Evolutionary conservation across 495 filamentous ascomycete genomes (phyloP), one percentile per base, ranked within the genome.

Genomic region (Penicillium bialowiezense): DNA sequence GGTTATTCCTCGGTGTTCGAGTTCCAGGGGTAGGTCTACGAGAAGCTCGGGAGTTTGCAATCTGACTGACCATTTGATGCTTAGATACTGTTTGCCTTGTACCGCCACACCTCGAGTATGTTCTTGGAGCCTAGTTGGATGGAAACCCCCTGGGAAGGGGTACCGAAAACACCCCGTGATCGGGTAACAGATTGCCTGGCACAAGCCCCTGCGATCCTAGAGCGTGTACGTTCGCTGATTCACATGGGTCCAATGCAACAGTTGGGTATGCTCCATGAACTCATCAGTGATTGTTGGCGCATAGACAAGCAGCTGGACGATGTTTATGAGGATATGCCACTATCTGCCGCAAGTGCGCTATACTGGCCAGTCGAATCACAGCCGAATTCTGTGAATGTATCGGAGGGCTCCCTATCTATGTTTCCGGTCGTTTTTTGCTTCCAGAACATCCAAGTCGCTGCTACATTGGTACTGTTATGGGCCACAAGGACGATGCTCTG

Each of bases 401-500:
- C 12, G 10, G 17, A 20, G 6, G 1, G 18, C 7, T 23, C 7
- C 10, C 47, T 41, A 5, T 48, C 50, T 20, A 48, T 65, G 2
- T 73, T 71, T 41, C 64, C 66, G 1, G 56, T 68, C 9, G 51
- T 59, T 9, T 67, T 57, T 38, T 42, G 57, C 20, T 74, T 72
- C 39, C 17, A 51, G 0, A 50, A 62, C 34, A 33, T 65, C 3
- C 12, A 19, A 10, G 58, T 42, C 5, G 65, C 64, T 13, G 45
- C 56, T 7, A 70, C 61, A 12, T 54, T 66, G n/a, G 62, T 64
- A 14, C 19, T 69, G 3, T 63, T 65, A 33, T 74, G 69, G 71
- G 58, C 63, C 0, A 55, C 56, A 4, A 26, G 39, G 12, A 31
- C 54, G 7, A 56, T 72, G 40, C 45, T 72, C 31, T 62, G 52